These are phyloP conservation scores for Candida tibetensis DNA, from an alignment of 805 yeast species.

Conservation along the genomic window DNA sequence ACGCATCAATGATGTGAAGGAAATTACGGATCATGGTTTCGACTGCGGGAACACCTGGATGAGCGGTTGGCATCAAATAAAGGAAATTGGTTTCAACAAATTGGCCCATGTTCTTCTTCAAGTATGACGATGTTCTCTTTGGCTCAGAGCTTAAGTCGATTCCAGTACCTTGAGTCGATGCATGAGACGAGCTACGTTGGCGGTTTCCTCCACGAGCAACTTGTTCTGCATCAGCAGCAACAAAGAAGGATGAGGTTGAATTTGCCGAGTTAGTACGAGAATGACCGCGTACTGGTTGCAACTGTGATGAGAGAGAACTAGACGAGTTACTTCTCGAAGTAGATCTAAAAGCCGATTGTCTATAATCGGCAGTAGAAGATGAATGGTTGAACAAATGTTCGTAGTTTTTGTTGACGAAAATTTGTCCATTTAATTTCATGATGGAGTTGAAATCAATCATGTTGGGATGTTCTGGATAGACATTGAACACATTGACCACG, in stretches of 20 bases:
- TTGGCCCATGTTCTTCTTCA: conserved; percentile 27
- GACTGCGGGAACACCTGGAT: conserved; percentile 66
- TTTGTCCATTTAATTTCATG: conserved; percentile 54
- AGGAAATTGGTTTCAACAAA: conserved; percentile 40
- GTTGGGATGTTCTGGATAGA: conserved; percentile 56
- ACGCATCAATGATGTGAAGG: conserved; percentile 68
- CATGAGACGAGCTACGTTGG: conserved; percentile 7
- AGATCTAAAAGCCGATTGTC: conserved; percentile 8
- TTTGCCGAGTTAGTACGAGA: conserved; percentile 21
- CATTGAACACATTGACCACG: conserved; percentile 48
- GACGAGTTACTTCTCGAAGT: conserved; percentile 17
- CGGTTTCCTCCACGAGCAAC: not conserved
- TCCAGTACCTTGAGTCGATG: conserved; percentile 1
- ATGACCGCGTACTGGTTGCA: conserved; percentile 10
- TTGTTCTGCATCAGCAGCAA: conserved; percentile 17
- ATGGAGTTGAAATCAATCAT: conserved; percentile 58
- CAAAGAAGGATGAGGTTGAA: conserved; percentile 31
- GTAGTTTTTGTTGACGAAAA: conserved; percentile 43
- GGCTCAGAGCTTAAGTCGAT: conserved; percentile 4
- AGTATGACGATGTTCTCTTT: conserved; percentile 17
- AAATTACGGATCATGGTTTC: conserved; percentile 72
- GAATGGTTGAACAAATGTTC: conserved; percentile 27
- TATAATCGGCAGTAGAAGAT: not conserved
- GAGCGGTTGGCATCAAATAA: conserved; percentile 71
- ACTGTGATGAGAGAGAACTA: conserved; percentile 16